Percentiles rank a stretch among this genome's conserved stretches.
phyloP scores from a whole-genome alignment of 306 rosid genomes.

The Vachellia pachyceras region DNA sequence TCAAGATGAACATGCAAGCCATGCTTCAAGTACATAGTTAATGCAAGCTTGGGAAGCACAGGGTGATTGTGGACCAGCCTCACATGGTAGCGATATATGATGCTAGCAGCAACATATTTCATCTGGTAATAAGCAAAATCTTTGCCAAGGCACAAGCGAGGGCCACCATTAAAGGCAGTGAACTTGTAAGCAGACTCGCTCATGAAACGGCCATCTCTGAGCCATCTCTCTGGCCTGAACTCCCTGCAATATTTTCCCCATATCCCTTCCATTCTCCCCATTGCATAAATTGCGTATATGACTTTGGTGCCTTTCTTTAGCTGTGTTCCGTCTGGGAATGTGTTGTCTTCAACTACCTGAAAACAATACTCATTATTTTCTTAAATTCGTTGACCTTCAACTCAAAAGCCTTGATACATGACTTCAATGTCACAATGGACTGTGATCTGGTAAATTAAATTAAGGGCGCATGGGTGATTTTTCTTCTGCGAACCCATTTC shows the following conservation, averaged over 20 bases:
- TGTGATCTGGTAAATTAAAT: conserved; percentile 27
- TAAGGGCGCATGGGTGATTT: conserved; percentile 11
- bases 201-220: conserved; percentile 71
- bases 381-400: conserved; percentile 7
- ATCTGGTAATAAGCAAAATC: conserved; percentile 93
- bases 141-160: conserved; percentile 86
- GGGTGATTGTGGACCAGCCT: conserved; percentile 61
- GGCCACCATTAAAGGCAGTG: conserved; percentile 94
- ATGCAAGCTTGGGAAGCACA: conserved; percentile 80
- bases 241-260: conserved; percentile 86
- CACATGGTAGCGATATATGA: conserved; percentile 64
- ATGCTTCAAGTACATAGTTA: conserved; percentile 86
- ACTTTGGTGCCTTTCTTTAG: conserved; percentile 84
- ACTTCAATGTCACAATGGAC: conserved; percentile 34
- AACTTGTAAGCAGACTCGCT: conserved; percentile 88
- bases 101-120: conserved; percentile 82
- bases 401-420: conserved; percentile 15
- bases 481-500: background rate
- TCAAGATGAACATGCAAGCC: conserved; percentile 65
- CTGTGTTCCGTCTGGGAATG: conserved; percentile 76
- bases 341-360: conserved; percentile 74
- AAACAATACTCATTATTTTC: conserved; percentile 3
- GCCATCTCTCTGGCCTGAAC: conserved; percentile 88
- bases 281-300: conserved; percentile 78
- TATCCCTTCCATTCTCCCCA: conserved; percentile 86